A percentile compares a stretch with the other conserved stretches of the same genome.
These are phyloP conservation scores for Paraconiothyrium sp. DNA, from an alignment of 2,329 filamentous ascomycete species.

Conservation along the genomic window DNA sequence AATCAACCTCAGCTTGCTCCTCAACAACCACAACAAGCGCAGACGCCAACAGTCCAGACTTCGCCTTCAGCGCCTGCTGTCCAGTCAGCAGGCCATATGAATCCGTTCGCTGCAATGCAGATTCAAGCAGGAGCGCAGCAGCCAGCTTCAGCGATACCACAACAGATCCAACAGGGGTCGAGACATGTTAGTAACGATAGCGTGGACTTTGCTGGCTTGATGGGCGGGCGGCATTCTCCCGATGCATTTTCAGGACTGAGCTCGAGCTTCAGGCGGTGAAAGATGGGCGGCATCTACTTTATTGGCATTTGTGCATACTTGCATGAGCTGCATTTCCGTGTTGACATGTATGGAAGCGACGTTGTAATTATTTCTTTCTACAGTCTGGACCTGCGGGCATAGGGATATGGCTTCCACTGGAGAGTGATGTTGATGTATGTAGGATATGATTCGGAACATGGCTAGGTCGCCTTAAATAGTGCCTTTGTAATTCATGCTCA, in stretches of 20 bases:
- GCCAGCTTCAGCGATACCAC: conserved; percentile 26
- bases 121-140: conserved; percentile 31
- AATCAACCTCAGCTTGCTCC: conserved; percentile 67
- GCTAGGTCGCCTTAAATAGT: conserved; percentile 11
- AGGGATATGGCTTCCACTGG: neutral
- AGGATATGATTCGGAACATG: conserved; percentile 15
- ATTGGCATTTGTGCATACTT: conserved; percentile 17
- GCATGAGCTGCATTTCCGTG: conserved; percentile 17
- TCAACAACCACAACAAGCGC: conserved; percentile 49
- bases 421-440: conserved; percentile 11
- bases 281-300: neutral
- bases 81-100: conserved; percentile 58
- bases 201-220: conserved; percentile 69
- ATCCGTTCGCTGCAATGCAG: conserved; percentile 61
- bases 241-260: conserved; percentile 83
- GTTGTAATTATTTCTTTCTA: conserved; percentile 4
- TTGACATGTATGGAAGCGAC: conserved; percentile 13
- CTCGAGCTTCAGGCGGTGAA: conserved; percentile 56
- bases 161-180: conserved; percentile 32
- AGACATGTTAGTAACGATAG: conserved; percentile 74
- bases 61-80: conserved; percentile 36
- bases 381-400: neutral
- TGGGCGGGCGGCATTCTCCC: conserved; percentile 76
- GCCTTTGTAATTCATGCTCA: conserved; percentile 19
- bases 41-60: conserved; percentile 39